Evolutionary conservation across 805 yeast genomes (phyloP).

Genomic region (Metschnikowia amazonensis): DNA sequence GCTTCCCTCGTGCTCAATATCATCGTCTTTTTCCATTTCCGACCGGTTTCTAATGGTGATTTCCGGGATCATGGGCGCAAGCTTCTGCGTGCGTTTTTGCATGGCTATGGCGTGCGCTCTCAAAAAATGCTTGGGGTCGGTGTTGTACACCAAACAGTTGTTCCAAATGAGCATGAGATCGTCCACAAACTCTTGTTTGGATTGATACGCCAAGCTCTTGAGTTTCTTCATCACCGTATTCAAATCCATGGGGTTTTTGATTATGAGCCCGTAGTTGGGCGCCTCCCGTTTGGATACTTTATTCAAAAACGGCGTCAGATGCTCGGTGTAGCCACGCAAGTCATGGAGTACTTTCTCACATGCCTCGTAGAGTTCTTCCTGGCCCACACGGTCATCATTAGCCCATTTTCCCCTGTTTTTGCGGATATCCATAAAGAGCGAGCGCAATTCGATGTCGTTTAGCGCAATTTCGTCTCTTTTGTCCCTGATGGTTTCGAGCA

Average conservation of each 20-base stretch:
- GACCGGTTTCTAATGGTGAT: constrained; percentile 69
- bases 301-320: constrained; percentile 91
- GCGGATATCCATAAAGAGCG: constrained; percentile 84
- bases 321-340: constrained; percentile 88
- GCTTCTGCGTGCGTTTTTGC: constrained; percentile 79
- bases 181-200: constrained; percentile 88
- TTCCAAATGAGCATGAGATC: constrained; percentile 94
- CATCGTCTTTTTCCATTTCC: constrained; percentile 66
- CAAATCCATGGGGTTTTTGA: constrained; percentile 93
- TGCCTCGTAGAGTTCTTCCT: constrained; percentile 95
- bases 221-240: constrained; percentile 91
- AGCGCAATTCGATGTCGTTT: constrained; percentile 79
- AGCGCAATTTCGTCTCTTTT: constrained; percentile 71
- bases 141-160: constrained; percentile 87
- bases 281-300: constrained; percentile 98
- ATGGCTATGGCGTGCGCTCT: constrained; percentile 92
- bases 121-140: constrained; percentile 90
- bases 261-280: constrained; percentile 88
- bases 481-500: constrained; percentile 72
- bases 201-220: constrained; percentile 73
- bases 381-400: constrained; percentile 90
- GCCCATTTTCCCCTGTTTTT: constrained; percentile 98
- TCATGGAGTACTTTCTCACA: constrained; percentile 94
- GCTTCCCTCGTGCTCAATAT: constrained; percentile 21
- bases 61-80: constrained; percentile 86